Base-by-base conservation (phyloP, 345 rosid genomes). In the Hypericum perforatum region DNA sequence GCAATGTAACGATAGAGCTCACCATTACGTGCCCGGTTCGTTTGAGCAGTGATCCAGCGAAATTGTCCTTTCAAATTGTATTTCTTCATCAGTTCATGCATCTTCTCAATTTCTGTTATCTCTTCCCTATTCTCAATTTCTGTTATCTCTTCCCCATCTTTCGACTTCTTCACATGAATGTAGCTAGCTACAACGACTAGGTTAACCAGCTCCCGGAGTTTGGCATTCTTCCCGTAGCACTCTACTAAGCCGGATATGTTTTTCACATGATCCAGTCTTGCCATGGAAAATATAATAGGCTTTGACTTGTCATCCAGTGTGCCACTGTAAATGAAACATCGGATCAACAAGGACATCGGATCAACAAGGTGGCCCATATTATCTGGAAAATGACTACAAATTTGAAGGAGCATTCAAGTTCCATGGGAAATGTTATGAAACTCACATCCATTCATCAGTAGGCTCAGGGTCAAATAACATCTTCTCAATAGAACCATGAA, bases 241-340 rank as follows among this genome's bases (percentile, higher is more conserved):
- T 82, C 80, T 54, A 80, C 78, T 29, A 82, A 69, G 8, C 84
- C 84, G 0, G 82, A 75, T 49, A 82, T 52, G 60, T 66, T 82
- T 67, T 82, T 82, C 43, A 80, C 84, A 50, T 63, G 62, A 57
- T 82, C 77, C 40, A 82, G 73, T 66, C 86, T 76, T 61, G 86
- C 86, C 90, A 80, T 82, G 46, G 82, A 77, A 65, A 82, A 82
- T 39, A 79, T 66, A 56, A 80, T 70, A 3, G 84, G 84, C 72
- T 80, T 82, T 7, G 73, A 61, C 6, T 32, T 59, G 47, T 79
- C 74, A 36, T 61, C 70, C 57, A 82, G 56, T 41, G 55, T 39
- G 53, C 83, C 79, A 47, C 84, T 77, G 65, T 51, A 22, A 22
- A 1, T 22, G 32, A 22, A 22, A 4, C 2, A 22, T 22, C 32